Conservation (phyloP, 768 basidiomycete species). For the Phlebiopsis gigantea region DNA sequence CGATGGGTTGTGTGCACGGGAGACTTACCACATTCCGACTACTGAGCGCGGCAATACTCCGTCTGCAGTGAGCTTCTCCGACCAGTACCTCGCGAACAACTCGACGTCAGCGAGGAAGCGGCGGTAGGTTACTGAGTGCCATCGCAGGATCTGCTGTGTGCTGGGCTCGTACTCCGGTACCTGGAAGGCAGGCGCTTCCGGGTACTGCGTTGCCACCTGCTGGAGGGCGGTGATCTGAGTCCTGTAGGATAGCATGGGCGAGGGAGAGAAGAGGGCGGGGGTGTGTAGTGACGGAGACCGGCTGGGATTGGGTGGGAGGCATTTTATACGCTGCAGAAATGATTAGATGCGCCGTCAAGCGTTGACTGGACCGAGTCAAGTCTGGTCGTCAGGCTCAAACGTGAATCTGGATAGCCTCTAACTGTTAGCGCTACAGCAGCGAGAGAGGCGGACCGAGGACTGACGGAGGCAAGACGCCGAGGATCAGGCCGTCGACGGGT, state of each 20-base stretch:
- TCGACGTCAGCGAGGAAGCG: slow-evolving; percentile 67
- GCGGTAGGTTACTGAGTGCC: slow-evolving; percentile 58
- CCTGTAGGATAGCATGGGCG: slow-evolving; percentile 18
- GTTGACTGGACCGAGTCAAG: slow-evolving; percentile 8
- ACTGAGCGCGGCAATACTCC: slow-evolving; percentile 52
- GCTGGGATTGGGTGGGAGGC: slow-evolving; percentile 3
- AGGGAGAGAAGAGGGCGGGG: slow-evolving; percentile 7
- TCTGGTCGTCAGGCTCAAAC: slow-evolving; percentile 20
- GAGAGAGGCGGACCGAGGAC: slow-evolving; percentile 10
- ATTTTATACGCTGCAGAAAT: slow-evolving; percentile 12
- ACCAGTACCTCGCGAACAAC: slow-evolving; percentile 60
- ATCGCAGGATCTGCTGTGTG: slow-evolving; percentile 40
- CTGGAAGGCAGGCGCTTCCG: slow-evolving; percentile 53
- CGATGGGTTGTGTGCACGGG: not conserved
- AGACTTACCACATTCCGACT: slow-evolving; percentile 65
- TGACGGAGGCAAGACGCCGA: slow-evolving; percentile 2
- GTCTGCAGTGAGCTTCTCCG: slow-evolving; percentile 37
- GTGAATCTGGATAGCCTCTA: slow-evolving; percentile 16
- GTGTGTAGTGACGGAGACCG: slow-evolving; percentile 7
- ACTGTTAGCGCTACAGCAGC: slow-evolving; percentile 9
- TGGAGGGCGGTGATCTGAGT: slow-evolving; percentile 62
- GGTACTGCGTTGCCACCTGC: slow-evolving; percentile 43
- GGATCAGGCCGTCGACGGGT: slow-evolving; percentile 12
- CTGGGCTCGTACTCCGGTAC: slow-evolving; percentile 44
- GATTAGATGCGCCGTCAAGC: not conserved